These are phyloP conservation scores for Apiotrichum mycotoxinovorans DNA, from an alignment of 1,284 basidiomycete genomes.

Conservation along the genomic window DNA sequence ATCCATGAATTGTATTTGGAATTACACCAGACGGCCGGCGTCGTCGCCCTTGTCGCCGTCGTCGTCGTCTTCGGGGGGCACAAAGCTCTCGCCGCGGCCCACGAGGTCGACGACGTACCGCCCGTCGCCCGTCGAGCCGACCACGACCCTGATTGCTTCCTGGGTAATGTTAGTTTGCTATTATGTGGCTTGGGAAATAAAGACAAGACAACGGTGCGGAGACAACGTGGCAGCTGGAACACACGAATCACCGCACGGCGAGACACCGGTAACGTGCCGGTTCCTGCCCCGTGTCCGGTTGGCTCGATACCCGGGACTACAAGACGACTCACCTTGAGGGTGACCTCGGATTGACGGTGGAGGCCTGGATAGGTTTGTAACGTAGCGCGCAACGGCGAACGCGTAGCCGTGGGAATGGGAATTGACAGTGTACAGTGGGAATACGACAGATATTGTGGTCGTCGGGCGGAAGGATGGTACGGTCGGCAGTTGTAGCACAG, in stretches of 20 bases:
- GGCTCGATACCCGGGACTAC: too few species aligned
- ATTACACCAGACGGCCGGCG: neutral
- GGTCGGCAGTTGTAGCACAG: neutral
- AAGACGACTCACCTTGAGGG: conserved; percentile 44
- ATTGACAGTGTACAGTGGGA: too few species aligned
- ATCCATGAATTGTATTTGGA: too few species aligned
- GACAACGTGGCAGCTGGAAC: too few species aligned
- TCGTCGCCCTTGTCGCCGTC: conserved; percentile 23
- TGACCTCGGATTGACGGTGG: conserved; percentile 48
- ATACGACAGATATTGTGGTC: too few species aligned
- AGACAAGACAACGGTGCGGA: too few species aligned
- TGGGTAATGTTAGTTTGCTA: neutral
- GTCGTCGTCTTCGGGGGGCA: conserved; percentile 38
- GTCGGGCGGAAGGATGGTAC: too few species aligned
- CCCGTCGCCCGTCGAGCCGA: conserved; percentile 17
- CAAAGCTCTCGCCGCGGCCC: conserved; percentile 46
- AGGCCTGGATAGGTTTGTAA: conserved; percentile 31
- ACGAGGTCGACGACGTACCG: conserved; percentile 39
- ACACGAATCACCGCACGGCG: too few species aligned
- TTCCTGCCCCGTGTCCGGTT: too few species aligned
- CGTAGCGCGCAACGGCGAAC: neutral
- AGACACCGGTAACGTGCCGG: too few species aligned
- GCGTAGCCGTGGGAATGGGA: neutral
- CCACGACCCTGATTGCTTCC: conserved; percentile 11
- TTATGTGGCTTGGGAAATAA: too few species aligned